Conservation (phyloP, 2,329 filamentous ascomycete species). For the Sporothrix curviconia region DNA sequence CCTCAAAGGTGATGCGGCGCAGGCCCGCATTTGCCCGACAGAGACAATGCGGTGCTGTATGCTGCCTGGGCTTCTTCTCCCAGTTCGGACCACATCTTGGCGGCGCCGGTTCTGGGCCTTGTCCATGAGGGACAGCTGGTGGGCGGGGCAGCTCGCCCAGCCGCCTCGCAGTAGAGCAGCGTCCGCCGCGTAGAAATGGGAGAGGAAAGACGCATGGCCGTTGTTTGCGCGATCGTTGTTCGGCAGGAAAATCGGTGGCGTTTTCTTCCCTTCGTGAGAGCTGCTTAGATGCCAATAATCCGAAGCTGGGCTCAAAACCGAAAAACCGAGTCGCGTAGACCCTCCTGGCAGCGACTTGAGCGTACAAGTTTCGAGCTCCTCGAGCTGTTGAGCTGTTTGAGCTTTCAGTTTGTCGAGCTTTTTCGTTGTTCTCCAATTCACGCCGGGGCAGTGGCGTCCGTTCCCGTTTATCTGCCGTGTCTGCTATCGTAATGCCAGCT, state of each 20-base stretch:
- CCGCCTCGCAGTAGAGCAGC: conserved; percentile 84
- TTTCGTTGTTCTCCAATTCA: too few relatives aligned
- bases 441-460: too few relatives aligned
- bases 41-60: conserved; percentile 85
- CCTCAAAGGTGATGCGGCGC: conserved; percentile 84
- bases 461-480: too few relatives aligned
- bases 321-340: too few relatives aligned
- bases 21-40: conserved; percentile 82
- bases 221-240: background rate
- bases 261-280: too few relatives aligned
- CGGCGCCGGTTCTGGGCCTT: conserved; percentile 63
- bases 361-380: too few relatives aligned
- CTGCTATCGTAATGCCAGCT: background rate
- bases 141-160: conserved; percentile 46
- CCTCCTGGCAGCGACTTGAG: too few relatives aligned
- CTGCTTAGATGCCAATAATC: too few relatives aligned
- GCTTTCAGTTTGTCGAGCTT: background rate
- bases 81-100: conserved; percentile 75
- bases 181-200: conserved; percentile 87
- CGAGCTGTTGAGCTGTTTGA: too few relatives aligned
- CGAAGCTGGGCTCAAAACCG: too few relatives aligned
- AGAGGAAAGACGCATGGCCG: conserved; percentile 79
- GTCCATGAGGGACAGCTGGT: conserved; percentile 55
- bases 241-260: background rate
- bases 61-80: conserved; percentile 70